phyloP scores from a whole-genome alignment of 495 filamentous ascomycete species.

The Ramalina intermedia region DNA sequence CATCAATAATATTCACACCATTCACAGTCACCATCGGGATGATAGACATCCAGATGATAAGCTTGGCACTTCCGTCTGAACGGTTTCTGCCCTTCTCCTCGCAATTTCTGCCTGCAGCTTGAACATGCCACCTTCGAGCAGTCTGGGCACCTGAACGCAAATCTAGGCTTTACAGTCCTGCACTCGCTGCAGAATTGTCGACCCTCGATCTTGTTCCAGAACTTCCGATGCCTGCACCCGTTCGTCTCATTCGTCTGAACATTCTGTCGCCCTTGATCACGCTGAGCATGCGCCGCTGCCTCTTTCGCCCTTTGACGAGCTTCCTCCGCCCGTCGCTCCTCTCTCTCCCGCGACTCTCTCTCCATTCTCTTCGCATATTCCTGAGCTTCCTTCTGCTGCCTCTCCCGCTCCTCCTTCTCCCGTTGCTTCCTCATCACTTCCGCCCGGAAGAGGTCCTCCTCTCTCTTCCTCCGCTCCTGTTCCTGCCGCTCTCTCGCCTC shows the following conservation, averaged over 20 bases:
- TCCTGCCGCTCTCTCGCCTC: background rate
- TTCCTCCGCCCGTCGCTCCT: background rate
- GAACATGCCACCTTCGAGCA: conserved; percentile 4
- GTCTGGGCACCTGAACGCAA: conserved; percentile 5
- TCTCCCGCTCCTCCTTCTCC: conserved; percentile 2
- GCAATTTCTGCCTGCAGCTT: background rate
- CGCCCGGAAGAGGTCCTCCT: background rate
- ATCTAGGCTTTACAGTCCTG: background rate
- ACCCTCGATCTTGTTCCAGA: conserved; percentile 3
- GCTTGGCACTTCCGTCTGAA: background rate
- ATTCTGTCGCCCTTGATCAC: background rate
- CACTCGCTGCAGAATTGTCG: conserved; percentile 1
- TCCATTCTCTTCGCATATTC: background rate
- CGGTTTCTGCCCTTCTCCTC: background rate
- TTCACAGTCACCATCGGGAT: too few relatives aligned
- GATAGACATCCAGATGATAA: too few relatives aligned
- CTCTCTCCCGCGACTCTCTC: background rate
- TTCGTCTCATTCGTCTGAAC: background rate
- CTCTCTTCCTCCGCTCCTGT: background rate
- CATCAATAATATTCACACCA: too few relatives aligned
- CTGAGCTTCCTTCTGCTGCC: background rate
- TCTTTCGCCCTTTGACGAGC: background rate
- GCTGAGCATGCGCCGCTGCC: background rate
- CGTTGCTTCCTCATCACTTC: background rate
- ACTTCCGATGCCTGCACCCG: background rate